Percentiles rank a stretch among this genome's conserved stretches.
These are phyloP conservation scores for Sporothrix schenckii DNA, from an alignment of 2,329 filamentous ascomycete species.

Conservation along the genomic window DNA sequence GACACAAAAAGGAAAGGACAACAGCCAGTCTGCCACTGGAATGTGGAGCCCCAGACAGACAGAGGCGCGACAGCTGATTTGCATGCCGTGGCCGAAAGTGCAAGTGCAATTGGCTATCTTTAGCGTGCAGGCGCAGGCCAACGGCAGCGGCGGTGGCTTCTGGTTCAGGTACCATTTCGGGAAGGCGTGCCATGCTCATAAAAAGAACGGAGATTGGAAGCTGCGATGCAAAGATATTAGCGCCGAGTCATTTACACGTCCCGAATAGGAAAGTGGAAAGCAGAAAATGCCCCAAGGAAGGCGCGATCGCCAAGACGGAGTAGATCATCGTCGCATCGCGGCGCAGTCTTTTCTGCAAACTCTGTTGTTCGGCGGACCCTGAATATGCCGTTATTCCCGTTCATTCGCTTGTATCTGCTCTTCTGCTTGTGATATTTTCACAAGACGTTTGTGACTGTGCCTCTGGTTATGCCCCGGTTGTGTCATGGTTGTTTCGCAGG, in stretches of 20 bases:
- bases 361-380: background rate
- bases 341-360: background rate
- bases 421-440: conserved; percentile 1
- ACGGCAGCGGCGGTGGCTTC: background rate
- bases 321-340: background rate
- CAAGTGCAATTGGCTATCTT: conserved; percentile 9
- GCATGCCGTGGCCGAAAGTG: background rate
- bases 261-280: conserved; percentile 29
- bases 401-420: background rate
- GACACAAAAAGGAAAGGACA: background rate
- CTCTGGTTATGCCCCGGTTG: background rate
- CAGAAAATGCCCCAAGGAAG: background rate
- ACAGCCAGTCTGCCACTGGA: conserved; percentile 5
- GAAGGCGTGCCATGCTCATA: background rate
- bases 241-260: conserved; percentile 22
- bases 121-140: background rate
- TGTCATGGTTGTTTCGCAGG: background rate
- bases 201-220: conserved; percentile 2
- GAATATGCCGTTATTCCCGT: conserved; percentile 16
- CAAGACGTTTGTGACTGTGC: conserved; percentile 2
- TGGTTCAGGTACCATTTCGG: background rate
- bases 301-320: conserved; percentile 2
- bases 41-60: conserved; percentile 6
- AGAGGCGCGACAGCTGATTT: background rate
- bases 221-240: conserved; percentile 5